phyloP scores from a whole-genome alignment of 441 rosid genomes.

The Adansonia madagascariensis region DNA sequence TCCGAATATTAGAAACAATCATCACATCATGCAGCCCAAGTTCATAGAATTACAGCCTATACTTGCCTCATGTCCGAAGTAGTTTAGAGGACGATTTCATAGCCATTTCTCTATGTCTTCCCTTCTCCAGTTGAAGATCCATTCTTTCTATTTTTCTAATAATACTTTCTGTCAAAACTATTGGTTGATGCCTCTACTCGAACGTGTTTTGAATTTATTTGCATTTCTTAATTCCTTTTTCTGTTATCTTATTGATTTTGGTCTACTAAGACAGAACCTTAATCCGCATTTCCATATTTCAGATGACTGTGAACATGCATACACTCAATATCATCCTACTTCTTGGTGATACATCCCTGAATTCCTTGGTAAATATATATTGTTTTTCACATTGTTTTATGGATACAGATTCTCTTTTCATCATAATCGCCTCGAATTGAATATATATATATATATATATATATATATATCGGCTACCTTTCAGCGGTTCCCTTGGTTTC shows the following conservation, averaged over 20 bases:
- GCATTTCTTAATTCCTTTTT: background rate
- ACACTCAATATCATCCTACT: constrained; percentile 54
- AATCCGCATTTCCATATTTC: constrained; percentile 28
- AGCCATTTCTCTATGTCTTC: background rate
- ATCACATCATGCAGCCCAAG: constrained; percentile 1
- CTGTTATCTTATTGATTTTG: background rate
- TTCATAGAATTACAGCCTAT: background rate
- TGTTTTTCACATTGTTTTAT: background rate
- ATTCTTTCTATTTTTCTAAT: background rate
- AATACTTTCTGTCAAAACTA: background rate
- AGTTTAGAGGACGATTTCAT: background rate
- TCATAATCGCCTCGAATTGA: background rate
- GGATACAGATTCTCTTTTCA: background rate
- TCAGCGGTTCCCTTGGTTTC: constrained; percentile 56
- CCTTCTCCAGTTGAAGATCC: background rate
- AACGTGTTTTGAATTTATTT: background rate
- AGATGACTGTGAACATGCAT: constrained; percentile 64
- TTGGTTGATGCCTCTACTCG: background rate
- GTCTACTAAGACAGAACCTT: constrained; percentile 13
- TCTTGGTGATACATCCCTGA: constrained; percentile 53
- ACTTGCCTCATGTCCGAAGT: background rate
- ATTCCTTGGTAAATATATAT: constrained; percentile 46
- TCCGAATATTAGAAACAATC: background rate
- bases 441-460: background rate
- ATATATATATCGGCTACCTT: constrained; percentile 20